Evolutionary conservation across 2,329 filamentous ascomycete species (phyloP).

Genomic region (Claviceps africana): DNA sequence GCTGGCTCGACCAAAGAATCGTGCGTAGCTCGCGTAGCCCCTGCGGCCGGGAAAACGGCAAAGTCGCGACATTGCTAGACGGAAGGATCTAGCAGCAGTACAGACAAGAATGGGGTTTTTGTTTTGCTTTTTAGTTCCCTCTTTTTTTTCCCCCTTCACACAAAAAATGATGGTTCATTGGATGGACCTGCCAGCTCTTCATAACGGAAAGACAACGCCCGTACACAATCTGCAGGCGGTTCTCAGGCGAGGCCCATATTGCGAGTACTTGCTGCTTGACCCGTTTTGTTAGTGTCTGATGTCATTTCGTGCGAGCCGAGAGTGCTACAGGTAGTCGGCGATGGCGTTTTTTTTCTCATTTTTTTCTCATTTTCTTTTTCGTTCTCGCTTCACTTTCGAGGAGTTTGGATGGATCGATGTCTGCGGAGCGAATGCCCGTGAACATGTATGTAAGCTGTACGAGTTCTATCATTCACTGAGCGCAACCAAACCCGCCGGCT

Average conservation of each 20-base stretch:
- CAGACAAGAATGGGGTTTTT: background rate
- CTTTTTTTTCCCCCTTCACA: too few relatives aligned
- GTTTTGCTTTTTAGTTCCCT: too few relatives aligned
- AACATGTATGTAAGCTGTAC: background rate
- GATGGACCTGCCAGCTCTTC: background rate
- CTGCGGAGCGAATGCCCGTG: background rate
- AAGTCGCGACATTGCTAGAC: background rate
- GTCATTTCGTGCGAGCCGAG: background rate
- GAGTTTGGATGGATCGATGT: background rate
- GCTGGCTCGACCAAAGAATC: conserved; percentile 45
- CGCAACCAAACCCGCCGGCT: background rate
- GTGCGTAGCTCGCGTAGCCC: conserved; percentile 22
- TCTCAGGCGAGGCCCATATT: background rate
- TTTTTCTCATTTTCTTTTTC: background rate
- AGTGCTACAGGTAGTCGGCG: background rate
- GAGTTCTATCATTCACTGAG: background rate
- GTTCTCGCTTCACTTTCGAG: background rate
- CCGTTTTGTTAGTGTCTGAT: background rate
- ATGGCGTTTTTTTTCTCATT: background rate
- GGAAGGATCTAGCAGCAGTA: background rate
- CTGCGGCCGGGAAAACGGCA: background rate
- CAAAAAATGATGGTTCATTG: background rate
- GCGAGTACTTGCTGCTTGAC: background rate
- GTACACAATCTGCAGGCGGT: conserved; percentile 1
- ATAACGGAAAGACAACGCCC: background rate